These are phyloP conservation scores for Penicillium griseofulvum DNA, from an alignment of 2,329 filamentous ascomycete genomes.

Conservation along the genomic window DNA sequence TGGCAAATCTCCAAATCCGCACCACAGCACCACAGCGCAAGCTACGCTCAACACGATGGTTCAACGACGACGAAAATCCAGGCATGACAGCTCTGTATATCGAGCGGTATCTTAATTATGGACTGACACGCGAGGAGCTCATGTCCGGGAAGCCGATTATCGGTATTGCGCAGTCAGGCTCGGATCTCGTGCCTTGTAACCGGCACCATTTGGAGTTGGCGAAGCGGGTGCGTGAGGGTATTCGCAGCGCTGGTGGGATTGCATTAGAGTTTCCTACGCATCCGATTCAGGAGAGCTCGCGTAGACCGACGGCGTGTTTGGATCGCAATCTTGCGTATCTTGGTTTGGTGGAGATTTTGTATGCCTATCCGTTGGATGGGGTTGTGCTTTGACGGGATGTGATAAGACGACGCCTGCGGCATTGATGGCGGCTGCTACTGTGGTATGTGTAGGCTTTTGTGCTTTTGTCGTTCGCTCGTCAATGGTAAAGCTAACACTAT, in stretches of 20 bases:
- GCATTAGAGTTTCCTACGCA: neutral
- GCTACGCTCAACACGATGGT: too few relatives aligned
- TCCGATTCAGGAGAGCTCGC: neutral
- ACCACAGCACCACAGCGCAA: too few relatives aligned
- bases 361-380: neutral
- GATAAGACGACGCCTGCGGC: neutral
- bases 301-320: neutral
- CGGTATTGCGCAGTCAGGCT: too few relatives aligned
- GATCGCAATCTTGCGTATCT: neutral
- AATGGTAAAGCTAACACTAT: neutral
- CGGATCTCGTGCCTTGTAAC: too few relatives aligned
- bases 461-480: neutral
- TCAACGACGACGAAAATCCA: too few relatives aligned
- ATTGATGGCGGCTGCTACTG: neutral
- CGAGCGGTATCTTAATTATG: too few relatives aligned
- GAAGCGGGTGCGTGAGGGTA: neutral
- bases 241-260: neutral
- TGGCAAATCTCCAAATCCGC: too few relatives aligned
- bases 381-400: neutral
- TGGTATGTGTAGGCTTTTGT: neutral
- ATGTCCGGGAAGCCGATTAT: too few relatives aligned
- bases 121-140: too few relatives aligned
- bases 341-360: neutral
- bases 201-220: too few relatives aligned
- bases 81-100: too few relatives aligned